Base-by-base conservation (phyloP, 2,329 filamentous ascomycete species). In the Xylariaceae sp. region DNA sequence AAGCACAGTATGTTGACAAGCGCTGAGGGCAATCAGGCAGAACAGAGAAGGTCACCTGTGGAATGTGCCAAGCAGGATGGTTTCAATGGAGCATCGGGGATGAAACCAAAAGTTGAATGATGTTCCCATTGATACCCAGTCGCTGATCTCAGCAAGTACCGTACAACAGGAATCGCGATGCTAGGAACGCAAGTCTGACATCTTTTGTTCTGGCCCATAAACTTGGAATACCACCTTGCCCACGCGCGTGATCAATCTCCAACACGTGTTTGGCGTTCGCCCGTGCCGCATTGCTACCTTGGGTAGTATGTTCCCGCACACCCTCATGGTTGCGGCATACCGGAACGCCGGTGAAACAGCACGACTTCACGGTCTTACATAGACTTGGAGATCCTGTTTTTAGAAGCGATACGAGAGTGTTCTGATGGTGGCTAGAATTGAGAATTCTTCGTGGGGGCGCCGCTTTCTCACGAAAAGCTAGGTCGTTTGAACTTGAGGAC, bases 341-440 rank as follows among this genome's bases (percentile, higher is more conserved):
- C 31, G 47, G n/a, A 51, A 47, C 12, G 16, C 42, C 22, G 43
- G 48, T 54, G 42, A 47, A 51, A 48, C 33, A 47, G 12, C 34
- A 45, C 34, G 41, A 40, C 38, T 41, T 50, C 16, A 16, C 44
- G 39, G 52, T 55, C 48, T 50, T 41, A 50, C 46, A 39, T 22
- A 31, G 22, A 44, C 48, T 22, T 46, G 22, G 14, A 38, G 1
- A 31, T 51, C 52, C 47, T 48, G 47, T 53, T 51, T 55, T 58
- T 53, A 49, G 53, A 55, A 54, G 45, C 45, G 42, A 43, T 31
- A 51, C 36, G 9, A 18, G 31, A 48, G 33, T 17, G 16, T 9
- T 6, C 18, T 14, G 12, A 38, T 43, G 33, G 16, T n/a, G 31
- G 48, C 14, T 16, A 45, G 36, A 12, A 31, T 45, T 31, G 41